These are phyloP conservation scores for Fagus sylvatica DNA, from an alignment of 306 rosid species.

Conservation along the genomic window DNA sequence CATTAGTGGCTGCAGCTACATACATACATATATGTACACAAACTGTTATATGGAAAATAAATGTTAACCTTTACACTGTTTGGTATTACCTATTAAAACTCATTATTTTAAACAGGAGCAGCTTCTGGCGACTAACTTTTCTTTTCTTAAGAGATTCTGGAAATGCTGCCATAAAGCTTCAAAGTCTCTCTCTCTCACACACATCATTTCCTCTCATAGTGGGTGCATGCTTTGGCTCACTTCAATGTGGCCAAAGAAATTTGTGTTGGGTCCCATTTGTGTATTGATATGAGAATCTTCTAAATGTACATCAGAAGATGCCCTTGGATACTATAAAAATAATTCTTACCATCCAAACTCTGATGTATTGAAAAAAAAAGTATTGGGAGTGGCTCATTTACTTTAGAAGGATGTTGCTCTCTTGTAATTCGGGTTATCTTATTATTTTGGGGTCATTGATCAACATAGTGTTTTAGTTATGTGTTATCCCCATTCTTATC, in stretches of 20 bases:
- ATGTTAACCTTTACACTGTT: neutral
- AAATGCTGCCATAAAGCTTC: too few species aligned
- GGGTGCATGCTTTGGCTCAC: neutral
- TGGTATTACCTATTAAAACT: neutral
- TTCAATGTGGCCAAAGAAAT: neutral
- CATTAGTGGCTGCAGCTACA: too few species aligned
- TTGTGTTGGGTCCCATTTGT: neutral
- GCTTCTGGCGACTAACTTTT: neutral
- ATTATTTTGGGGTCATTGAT: neutral
- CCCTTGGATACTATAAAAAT: constrained; percentile 6
- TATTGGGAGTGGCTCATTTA: neutral
- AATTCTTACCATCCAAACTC: constrained; percentile 11
- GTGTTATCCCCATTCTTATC: constrained; percentile 5
- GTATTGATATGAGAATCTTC: constrained; percentile 2
- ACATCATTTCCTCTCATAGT: too few species aligned
- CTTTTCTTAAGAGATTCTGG: too few species aligned
- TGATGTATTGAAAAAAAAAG: neutral
- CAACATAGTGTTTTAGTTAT: constrained; percentile 1
- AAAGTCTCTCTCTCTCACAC: too few species aligned
- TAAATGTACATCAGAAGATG: constrained; percentile 15
- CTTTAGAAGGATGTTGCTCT: neutral
- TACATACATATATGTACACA: too few species aligned
- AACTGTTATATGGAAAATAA: neutral
- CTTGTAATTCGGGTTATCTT: neutral
- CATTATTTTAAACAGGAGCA: neutral